Percentiles rank a stretch among this genome's conserved stretches.
Conservation (phyloP, 1,284 basidiomycete species). For the Trichosporon ovoides region DNA sequence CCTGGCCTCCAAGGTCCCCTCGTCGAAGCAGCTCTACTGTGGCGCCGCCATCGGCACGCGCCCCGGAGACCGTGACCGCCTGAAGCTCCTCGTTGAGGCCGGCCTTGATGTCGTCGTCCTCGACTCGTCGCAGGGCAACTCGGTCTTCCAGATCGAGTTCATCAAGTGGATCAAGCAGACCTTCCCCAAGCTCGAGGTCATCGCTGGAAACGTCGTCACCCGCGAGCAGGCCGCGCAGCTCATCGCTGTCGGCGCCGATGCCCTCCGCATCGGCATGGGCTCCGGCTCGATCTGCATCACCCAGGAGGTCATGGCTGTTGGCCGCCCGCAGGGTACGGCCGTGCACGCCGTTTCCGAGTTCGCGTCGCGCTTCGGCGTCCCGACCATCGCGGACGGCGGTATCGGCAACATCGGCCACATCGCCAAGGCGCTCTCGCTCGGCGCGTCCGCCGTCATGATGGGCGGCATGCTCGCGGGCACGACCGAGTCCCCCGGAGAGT, state of each 20-base stretch:
- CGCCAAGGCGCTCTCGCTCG: conserved; percentile 91
- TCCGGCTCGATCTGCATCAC: conserved; percentile 99
- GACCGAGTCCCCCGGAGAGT: conserved; percentile 95
- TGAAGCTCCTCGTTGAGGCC: conserved; percentile 80
- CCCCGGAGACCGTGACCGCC: conserved; percentile 77
- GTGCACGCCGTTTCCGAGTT: conserved; percentile 95
- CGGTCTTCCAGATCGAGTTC: conserved; percentile 90
- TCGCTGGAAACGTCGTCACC: conserved; percentile 96
- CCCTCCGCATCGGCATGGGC: conserved; percentile 92
- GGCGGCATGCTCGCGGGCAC: conserved; percentile 93
- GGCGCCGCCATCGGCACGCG: conserved; percentile 97
- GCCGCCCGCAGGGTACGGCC: conserved; percentile 93
- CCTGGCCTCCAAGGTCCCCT: conserved; percentile 84
- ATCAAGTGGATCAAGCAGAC: conserved; percentile 87
- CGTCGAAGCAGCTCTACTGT: conserved; percentile 92
- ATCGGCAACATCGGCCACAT: conserved; percentile 95
- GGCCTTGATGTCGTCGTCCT: conserved; percentile 93
- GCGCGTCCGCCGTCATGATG: conserved; percentile 98
- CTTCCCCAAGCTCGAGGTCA: conserved; percentile 79
- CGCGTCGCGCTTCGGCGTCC: conserved; percentile 80
- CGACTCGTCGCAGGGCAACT: conserved; percentile 97
- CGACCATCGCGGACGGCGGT: conserved; percentile 97
- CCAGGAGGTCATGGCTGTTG: conserved; percentile 99
- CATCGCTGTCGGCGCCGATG: conserved; percentile 92
- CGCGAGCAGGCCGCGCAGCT: conserved; percentile 93